A percentile compares a stretch with the other conserved stretches of the same genome.
Conservation (phyloP, 2,329 filamentous ascomycete genomes). For the Cladophialophora psammophila region DNA sequence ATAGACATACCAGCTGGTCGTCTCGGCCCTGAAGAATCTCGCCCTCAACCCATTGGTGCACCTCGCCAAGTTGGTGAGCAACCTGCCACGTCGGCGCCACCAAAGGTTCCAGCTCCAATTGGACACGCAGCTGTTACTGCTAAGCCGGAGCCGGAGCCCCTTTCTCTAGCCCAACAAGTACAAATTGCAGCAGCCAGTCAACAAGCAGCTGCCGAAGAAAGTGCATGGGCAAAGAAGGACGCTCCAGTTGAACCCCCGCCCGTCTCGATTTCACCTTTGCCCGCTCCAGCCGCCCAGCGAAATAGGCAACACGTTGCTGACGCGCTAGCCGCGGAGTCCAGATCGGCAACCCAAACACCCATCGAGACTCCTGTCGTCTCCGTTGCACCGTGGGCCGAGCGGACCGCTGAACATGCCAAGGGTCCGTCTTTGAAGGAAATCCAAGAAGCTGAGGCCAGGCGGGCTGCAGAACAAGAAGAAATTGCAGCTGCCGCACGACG, state of each 20-base stretch:
- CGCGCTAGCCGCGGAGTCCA: conserved; percentile 66
- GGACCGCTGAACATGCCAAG: conserved; percentile 74
- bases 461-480: conserved; percentile 88
- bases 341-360: conserved; percentile 80
- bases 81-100: conserved; percentile 33
- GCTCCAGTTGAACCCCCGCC: conserved; percentile 69
- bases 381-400: conserved; percentile 93
- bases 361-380: conserved; percentile 72
- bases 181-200: conserved; percentile 69
- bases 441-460: conserved; percentile 91
- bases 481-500: conserved; percentile 78
- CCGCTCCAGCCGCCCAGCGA: conserved; percentile 87
- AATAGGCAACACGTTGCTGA: conserved; percentile 85
- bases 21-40: conserved; percentile 49
- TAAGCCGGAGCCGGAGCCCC: conserved; percentile 53
- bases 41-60: conserved; percentile 50
- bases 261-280: conserved; percentile 79
- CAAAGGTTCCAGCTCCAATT: conserved; percentile 31
- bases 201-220: conserved; percentile 36
- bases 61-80: conserved; percentile 43
- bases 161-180: conserved; percentile 83
- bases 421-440: conserved; percentile 96
- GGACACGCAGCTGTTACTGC: conserved; percentile 23
- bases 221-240: conserved; percentile 64
- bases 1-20: conserved; percentile 60